Conservation (phyloP, 2,329 filamentous ascomycete species). For the Cercospora sojina region DNA sequence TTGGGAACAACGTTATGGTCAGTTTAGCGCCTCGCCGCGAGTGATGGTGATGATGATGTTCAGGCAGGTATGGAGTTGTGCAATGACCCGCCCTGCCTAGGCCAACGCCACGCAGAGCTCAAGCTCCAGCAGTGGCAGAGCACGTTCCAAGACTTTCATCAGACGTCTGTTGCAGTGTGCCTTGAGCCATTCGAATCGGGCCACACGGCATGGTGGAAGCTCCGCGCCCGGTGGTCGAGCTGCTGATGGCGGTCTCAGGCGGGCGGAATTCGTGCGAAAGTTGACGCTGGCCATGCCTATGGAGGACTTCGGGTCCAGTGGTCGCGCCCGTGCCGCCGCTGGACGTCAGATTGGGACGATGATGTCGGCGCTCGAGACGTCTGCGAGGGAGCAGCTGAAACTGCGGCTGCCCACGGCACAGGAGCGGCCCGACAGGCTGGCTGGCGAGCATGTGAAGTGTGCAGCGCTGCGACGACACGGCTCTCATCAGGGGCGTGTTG, state of each 20-base stretch:
- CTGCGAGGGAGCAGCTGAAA: neutral
- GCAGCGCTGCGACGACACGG: neutral
- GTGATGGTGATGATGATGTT: neutral
- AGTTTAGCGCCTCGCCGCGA: neutral
- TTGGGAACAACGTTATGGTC: neutral
- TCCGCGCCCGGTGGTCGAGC: neutral
- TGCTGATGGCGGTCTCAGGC: neutral
- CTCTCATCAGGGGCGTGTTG: neutral
- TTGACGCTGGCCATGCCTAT: neutral
- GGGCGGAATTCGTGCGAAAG: neutral
- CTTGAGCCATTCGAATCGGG: neutral
- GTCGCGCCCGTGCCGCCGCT: neutral
- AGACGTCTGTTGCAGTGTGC: neutral
- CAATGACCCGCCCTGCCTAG: conserved; percentile 6
- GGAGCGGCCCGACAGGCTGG: neutral
- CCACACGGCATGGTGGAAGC: neutral
- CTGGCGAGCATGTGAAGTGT: neutral
- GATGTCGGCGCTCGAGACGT: neutral
- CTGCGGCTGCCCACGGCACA: neutral
- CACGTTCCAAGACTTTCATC: neutral
- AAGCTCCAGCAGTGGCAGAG: conserved; percentile 9
- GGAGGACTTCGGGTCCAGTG: neutral
- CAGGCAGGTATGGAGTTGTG: neutral
- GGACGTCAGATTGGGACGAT: neutral
- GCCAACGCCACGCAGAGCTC: neutral